Evolutionary conservation across 805 yeast species (phyloP), one percentile per base, ranked within the genome.

Genomic region (Kluyveromyces starmeri): DNA sequence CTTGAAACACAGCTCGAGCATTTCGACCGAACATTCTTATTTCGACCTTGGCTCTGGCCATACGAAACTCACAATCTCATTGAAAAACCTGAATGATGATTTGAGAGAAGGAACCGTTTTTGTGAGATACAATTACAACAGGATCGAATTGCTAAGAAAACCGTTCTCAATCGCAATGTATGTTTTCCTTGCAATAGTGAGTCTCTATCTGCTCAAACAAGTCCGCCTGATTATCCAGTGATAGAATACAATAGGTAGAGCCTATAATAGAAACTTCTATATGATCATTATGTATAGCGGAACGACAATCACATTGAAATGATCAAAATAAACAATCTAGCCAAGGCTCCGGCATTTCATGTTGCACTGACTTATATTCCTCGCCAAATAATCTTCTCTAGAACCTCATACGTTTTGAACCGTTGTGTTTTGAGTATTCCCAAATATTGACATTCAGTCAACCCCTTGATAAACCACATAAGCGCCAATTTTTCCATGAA

Each of bases 31-130:
- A 49, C 57, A 63, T 35, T 77, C 83, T 3, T 82, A 71, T 57
- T 73, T 89, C 44, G 98, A 89, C 56, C 66, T 78, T 44, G 61
- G 73, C 17, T 60, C 67, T 17, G 96, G 97, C 17, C 94, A 89
- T 48, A 75, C 83, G 12, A 79, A 82, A 43, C 70, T 83, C 10
- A 70, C 78, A 11, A 57, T 86, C 30, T 58, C 58, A 17, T 82
- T 66, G 55, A 53, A 56, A 12, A 78, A 83, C 55, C 49, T 88
- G 41, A 70, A 82, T 36, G 94, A 82, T 54, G 85, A 76, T 38
- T 66, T 83, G 52, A 64, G 70, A 40, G 62, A 61, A 26, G 62
- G 74, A 12, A 73, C 73, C 28, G 58, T 86, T 4, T 59, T 70
- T 32, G 66, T 88, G 37, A 66, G 69, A 42, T 89, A 88, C 60